phyloP scores from a whole-genome alignment of 306 rosid species.

The Biancaea sappan region DNA sequence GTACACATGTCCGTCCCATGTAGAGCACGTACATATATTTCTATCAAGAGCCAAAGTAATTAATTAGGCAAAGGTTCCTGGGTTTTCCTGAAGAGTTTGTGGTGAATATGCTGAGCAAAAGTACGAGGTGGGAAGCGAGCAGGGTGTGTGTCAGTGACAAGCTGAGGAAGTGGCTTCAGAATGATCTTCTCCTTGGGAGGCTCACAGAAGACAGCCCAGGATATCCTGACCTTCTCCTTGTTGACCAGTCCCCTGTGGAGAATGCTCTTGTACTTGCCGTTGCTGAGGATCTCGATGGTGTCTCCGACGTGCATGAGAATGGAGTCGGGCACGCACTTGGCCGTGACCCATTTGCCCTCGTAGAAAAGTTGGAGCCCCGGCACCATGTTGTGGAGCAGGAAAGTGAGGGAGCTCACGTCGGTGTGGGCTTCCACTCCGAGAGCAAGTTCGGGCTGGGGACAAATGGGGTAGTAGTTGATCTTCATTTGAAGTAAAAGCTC shows the following conservation, averaged over 20 bases:
- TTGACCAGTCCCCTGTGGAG: slow-evolving; percentile 83
- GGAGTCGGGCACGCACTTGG: slow-evolving; percentile 73
- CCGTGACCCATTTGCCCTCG: slow-evolving; percentile 70
- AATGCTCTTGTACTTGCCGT: slow-evolving; percentile 78
- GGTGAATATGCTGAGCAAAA: slow-evolving; percentile 77
- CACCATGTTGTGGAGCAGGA: slow-evolving; percentile 85
- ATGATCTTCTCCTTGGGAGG: slow-evolving; percentile 88
- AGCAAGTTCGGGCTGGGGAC: slow-evolving; percentile 88
- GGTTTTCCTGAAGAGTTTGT: slow-evolving; percentile 62
- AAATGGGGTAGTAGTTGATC: slow-evolving; percentile 80
- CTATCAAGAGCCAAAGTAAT: too few relatives aligned
- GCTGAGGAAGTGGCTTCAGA: slow-evolving; percentile 69
- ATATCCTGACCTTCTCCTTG: slow-evolving; percentile 82
- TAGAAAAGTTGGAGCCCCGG: slow-evolving; percentile 86
- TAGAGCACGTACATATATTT: too few relatives aligned
- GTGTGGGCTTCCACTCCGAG: slow-evolving; percentile 90
- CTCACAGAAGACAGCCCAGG: slow-evolving; percentile 90
- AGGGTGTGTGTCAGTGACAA: slow-evolving; percentile 56
- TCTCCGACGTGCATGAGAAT: slow-evolving; percentile 87
- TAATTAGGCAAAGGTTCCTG: not conserved
- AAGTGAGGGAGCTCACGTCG: slow-evolving; percentile 74
- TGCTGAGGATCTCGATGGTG: slow-evolving; percentile 82
- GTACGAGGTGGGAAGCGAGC: slow-evolving; percentile 71
- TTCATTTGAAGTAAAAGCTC: slow-evolving; percentile 79
- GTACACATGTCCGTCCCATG: not conserved